phyloP scores from a whole-genome alignment of 2,329 filamentous ascomycete genomes.

The Aspergillus sp. region DNA sequence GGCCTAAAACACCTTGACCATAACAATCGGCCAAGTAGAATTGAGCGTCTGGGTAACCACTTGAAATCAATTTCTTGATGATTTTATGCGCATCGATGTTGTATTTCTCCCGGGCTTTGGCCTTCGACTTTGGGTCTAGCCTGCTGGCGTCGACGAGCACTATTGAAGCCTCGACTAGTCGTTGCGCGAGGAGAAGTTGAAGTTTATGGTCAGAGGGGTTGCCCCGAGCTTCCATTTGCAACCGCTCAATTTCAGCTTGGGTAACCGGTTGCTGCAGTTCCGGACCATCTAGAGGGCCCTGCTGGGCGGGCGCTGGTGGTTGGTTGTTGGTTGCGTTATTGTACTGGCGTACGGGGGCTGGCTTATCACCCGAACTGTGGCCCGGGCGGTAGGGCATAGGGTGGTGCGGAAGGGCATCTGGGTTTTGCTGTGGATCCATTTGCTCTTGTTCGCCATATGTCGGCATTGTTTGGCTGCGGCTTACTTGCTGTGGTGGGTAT shows the following conservation, averaged over 20 bases:
- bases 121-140: conserved; percentile 63
- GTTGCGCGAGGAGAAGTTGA: conserved; percentile 75
- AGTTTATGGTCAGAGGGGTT: conserved; percentile 72
- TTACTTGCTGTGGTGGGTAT: conserved; percentile 17
- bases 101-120: conserved; percentile 75
- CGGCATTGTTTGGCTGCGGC: too few relatives aligned
- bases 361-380: conserved; percentile 47
- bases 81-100: conserved; percentile 84
- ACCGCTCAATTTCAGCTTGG: conserved; percentile 70
- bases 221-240: conserved; percentile 68
- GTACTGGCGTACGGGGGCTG: conserved; percentile 55
- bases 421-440: conserved; percentile 41
- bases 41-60: conserved; percentile 80
- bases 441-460: too few relatives aligned
- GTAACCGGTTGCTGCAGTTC: conserved; percentile 62
- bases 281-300: conserved; percentile 17
- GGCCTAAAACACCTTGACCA: conserved; percentile 75
- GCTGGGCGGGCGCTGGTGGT: conserved; percentile 37
- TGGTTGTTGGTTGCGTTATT: conserved; percentile 29
- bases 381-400: conserved; percentile 57
- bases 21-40: conserved; percentile 91
- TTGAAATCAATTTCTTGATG: conserved; percentile 78
- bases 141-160: conserved; percentile 74
- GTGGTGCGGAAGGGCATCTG: conserved; percentile 57
- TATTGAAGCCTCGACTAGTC: conserved; percentile 79